Percentiles rank a stretch among this genome's conserved stretches.
Evolutionary conservation across 2,329 filamentous ascomycete species (phyloP).

Genomic region (Akanthomyces lecanii): DNA sequence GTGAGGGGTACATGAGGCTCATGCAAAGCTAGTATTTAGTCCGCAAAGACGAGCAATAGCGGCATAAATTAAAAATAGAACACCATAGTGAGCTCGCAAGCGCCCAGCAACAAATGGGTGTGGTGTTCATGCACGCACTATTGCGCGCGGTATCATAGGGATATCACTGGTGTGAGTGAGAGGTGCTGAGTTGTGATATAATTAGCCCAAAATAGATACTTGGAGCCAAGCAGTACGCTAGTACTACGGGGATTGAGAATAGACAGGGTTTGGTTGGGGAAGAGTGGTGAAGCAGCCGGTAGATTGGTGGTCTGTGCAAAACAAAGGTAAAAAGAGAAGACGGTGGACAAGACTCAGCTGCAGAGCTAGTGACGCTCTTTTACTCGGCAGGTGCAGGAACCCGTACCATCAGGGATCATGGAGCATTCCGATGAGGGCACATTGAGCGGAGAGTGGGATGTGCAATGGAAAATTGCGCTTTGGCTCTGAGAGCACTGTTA

Average conservation of each 20-base stretch:
- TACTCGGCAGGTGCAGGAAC: not conserved
- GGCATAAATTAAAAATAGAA: constrained; percentile 37
- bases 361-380: not conserved
- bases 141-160: not conserved
- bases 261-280: not conserved
- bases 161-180: not conserved
- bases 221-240: not conserved
- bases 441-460: not conserved
- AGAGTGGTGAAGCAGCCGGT: not conserved
- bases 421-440: not conserved
- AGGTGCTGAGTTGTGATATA: not conserved
- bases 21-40: constrained; percentile 17
- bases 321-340: not conserved
- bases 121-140: not conserved
- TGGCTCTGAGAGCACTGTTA: not conserved
- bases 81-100: constrained; percentile 15
- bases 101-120: constrained; percentile 15
- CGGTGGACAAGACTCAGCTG: not conserved
- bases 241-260: constrained; percentile 7
- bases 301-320: constrained; percentile 9
- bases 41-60: constrained; percentile 18
- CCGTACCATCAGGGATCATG: not conserved
- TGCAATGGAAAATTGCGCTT: not conserved
- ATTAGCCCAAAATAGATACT: constrained; percentile 15
- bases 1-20: constrained; percentile 4